A percentile compares a stretch with the other conserved stretches of the same genome.
Evolutionary conservation across 1,284 basidiomycete species (phyloP).

Genomic region (Pseudozyma sp.): DNA sequence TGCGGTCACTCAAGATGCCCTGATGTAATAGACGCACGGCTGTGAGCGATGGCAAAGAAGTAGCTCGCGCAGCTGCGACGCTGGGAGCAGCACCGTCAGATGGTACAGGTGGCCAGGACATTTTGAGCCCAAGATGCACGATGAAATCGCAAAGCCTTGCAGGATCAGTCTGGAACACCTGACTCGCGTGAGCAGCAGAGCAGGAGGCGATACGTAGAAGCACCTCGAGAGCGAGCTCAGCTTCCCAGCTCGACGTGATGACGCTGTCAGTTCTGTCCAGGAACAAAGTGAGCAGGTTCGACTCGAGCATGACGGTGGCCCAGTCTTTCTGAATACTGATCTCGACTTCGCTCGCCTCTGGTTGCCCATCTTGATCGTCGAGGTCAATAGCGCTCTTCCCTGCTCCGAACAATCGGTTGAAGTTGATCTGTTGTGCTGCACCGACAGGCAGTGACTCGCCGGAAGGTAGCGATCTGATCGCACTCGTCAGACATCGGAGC

Average conservation of each 20-base stretch:
- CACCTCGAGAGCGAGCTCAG: slow-evolving; percentile 37
- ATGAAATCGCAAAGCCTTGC: slow-evolving; percentile 33
- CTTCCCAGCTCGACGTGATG: slow-evolving; percentile 45
- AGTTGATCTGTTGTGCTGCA: slow-evolving; percentile 26
- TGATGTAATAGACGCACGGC: slow-evolving; percentile 76
- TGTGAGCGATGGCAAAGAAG: slow-evolving; percentile 26
- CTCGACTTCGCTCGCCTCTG: slow-evolving; percentile 44
- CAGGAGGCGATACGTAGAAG: slow-evolving; percentile 41
- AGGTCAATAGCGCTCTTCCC: not conserved
- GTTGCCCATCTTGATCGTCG: slow-evolving; percentile 8
- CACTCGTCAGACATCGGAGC: slow-evolving; percentile 37
- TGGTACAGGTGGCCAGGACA: slow-evolving; percentile 39
- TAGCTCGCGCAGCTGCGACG: not conserved
- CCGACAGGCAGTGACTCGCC: slow-evolving; percentile 13
- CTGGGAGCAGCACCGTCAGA: not conserved
- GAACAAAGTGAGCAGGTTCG: slow-evolving; percentile 28
- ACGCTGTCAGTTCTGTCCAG: slow-evolving; percentile 38
- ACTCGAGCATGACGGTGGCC: slow-evolving; percentile 39
- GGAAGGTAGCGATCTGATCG: slow-evolving; percentile 35
- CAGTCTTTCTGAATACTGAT: slow-evolving; percentile 42
- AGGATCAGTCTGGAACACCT: slow-evolving; percentile 24
- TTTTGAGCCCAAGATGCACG: slow-evolving; percentile 38
- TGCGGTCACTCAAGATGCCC: slow-evolving; percentile 77
- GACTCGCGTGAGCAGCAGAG: slow-evolving; percentile 30
- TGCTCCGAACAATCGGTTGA: slow-evolving; percentile 15